Conservation (phyloP, 2,329 filamentous ascomycete species). For the Fusarium sp. region DNA sequence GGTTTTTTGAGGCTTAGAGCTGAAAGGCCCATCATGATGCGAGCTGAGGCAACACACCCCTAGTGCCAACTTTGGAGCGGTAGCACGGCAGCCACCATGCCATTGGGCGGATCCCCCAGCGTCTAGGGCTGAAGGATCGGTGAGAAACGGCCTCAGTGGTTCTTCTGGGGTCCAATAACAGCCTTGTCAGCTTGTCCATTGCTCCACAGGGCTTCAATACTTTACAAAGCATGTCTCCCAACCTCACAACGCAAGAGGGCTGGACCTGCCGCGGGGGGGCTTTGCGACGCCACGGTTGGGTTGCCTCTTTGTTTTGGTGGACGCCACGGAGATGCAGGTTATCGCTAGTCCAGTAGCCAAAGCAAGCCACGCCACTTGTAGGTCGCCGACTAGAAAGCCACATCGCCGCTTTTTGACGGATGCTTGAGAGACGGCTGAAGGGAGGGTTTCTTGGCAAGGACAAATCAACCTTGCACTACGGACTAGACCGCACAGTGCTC, state of each 20-base stretch:
- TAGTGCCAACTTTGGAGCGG: constrained; percentile 1
- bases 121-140: background rate
- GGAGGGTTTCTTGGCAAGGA: background rate
- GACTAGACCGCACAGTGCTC: background rate
- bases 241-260: background rate
- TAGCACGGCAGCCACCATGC: background rate
- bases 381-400: background rate
- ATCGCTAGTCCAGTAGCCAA: background rate
- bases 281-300: background rate
- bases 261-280: background rate
- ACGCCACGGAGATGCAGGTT: constrained; percentile 1
- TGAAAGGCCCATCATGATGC: background rate
- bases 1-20: constrained; percentile 4
- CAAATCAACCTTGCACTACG: background rate
- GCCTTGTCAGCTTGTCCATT: background rate
- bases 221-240: background rate
- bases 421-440: background rate
- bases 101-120: background rate
- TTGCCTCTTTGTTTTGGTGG: background rate
- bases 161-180: background rate
- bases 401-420: constrained; percentile 7
- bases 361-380: background rate
- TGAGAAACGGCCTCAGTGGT: background rate
- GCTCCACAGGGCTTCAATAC: background rate
- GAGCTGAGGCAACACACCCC: constrained; percentile 3